These are phyloP conservation scores for Plasmodium ovale DNA, from an alignment of 169 alveolate species.

Conservation along the genomic window DNA sequence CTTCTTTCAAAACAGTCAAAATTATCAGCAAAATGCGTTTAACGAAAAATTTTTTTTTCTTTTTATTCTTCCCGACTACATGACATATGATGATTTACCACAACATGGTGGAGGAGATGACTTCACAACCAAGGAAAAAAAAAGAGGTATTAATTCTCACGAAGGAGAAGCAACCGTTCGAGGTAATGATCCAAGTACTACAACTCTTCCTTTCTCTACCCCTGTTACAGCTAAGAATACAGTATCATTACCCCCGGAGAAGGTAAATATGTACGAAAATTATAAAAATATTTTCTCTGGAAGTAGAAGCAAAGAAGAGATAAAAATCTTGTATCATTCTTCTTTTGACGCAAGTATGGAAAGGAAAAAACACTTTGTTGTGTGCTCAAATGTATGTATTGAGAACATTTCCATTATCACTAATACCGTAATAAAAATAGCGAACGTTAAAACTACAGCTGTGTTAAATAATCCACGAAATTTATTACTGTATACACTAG, in stretches of 20 bases:
- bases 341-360: constrained; percentile 34
- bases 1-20: constrained; percentile 46
- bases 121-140: neutral
- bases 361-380: constrained; percentile 71
- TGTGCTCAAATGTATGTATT: constrained; percentile 75
- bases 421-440: constrained; percentile 75
- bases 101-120: neutral
- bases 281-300: constrained; percentile 72
- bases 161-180: too few species aligned
- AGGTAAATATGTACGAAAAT: constrained; percentile 60
- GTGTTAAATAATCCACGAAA: constrained; percentile 51
- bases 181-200: constrained; percentile 30
- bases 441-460: constrained; percentile 61
- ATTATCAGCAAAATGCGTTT: constrained; percentile 12
- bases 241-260: neutral
- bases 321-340: constrained; percentile 36
- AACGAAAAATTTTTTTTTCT: constrained; percentile 52
- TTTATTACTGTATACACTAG: constrained; percentile 77
- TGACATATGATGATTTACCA: constrained; percentile 42
- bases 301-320: constrained; percentile 9
- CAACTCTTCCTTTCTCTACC: too few species aligned
- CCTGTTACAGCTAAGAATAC: constrained; percentile 3
- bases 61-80: constrained; percentile 57
- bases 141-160: too few species aligned
- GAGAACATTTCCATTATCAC: constrained; percentile 79